Conservation (phyloP, 2,329 filamentous ascomycete species). For the Aureobasidium sp. region DNA sequence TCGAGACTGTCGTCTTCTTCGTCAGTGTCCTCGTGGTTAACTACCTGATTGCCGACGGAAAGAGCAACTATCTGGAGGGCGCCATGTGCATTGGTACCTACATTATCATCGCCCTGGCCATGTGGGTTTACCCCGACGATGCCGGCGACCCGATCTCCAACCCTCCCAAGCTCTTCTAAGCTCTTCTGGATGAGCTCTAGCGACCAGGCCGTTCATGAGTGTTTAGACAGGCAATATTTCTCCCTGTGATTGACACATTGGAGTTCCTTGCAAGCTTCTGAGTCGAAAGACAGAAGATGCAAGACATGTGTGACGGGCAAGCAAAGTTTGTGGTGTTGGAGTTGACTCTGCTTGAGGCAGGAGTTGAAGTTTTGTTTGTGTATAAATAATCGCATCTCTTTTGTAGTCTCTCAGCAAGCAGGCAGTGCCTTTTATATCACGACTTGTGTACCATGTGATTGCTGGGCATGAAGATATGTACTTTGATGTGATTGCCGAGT, state of each 20-base stretch:
- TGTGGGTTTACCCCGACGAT: constrained; percentile 52
- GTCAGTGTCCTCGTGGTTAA: constrained; percentile 79
- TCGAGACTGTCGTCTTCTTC: constrained; percentile 82
- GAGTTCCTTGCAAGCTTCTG: not conserved
- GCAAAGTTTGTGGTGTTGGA: not conserved
- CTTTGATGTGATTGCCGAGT: too few relatives aligned
- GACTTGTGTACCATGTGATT: not conserved
- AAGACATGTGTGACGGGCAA: not conserved
- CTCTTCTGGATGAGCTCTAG: not conserved
- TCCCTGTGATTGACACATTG: not conserved
- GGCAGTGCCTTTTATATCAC: not conserved
- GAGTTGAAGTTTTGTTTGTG: not conserved
- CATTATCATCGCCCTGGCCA: constrained; percentile 51
- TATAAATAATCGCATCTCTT: not conserved
- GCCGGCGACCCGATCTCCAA: constrained; percentile 22
- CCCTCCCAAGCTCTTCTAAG: constrained; percentile 8
- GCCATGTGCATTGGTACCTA: constrained; percentile 50
- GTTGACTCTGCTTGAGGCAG: not conserved
- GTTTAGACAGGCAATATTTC: too few relatives aligned
- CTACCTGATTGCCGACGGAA: constrained; percentile 75
- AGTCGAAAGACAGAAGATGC: too few relatives aligned
- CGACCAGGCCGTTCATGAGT: not conserved
- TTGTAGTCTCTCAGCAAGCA: not conserved
- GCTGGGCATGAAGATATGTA: too few relatives aligned
- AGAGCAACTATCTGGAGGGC: constrained; percentile 81